Conservation (phyloP, 179 eudicot species). For the Nepenthes alata region DNA sequence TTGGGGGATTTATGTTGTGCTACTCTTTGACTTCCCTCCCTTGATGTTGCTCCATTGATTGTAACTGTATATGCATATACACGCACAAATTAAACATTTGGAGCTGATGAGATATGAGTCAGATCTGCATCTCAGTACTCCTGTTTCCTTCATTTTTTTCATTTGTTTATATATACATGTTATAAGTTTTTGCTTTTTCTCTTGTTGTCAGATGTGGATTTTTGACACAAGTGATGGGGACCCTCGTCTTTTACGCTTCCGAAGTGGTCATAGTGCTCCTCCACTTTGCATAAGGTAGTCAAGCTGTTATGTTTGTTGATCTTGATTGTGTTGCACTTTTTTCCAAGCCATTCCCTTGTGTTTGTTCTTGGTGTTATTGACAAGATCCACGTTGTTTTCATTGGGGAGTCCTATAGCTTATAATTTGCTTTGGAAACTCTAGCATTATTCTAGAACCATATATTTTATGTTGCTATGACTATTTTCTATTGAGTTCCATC, state of each 20-base stretch:
- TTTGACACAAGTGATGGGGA: slow-evolving; percentile 90
- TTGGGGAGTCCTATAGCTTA: too few relatives aligned
- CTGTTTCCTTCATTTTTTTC: background rate
- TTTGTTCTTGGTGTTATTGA: background rate
- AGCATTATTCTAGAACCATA: background rate
- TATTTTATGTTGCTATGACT: background rate
- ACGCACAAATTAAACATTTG: too few relatives aligned
- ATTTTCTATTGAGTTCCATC: too few relatives aligned
- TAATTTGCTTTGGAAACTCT: too few relatives aligned
- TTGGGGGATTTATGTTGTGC: too few relatives aligned
- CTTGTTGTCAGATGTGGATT: slow-evolving; percentile 71
- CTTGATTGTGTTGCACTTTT: background rate
- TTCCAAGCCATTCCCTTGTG: background rate
- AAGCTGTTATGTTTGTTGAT: slow-evolving; percentile 3
- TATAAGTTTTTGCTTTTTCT: background rate
- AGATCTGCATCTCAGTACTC: too few relatives aligned
- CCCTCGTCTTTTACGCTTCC: slow-evolving; percentile 84
- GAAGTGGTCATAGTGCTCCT: slow-evolving; percentile 99
- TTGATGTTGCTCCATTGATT: too few relatives aligned
- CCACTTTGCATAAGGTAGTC: slow-evolving; percentile 74
- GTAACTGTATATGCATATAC: too few relatives aligned
- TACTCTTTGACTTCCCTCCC: too few relatives aligned
- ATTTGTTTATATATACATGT: background rate
- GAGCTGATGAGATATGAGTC: too few relatives aligned
- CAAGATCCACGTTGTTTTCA: too few relatives aligned